These are phyloP conservation scores for Coccinonectria pachysandricola DNA, from an alignment of 2,329 filamentous ascomycete genomes.

Conservation along the genomic window DNA sequence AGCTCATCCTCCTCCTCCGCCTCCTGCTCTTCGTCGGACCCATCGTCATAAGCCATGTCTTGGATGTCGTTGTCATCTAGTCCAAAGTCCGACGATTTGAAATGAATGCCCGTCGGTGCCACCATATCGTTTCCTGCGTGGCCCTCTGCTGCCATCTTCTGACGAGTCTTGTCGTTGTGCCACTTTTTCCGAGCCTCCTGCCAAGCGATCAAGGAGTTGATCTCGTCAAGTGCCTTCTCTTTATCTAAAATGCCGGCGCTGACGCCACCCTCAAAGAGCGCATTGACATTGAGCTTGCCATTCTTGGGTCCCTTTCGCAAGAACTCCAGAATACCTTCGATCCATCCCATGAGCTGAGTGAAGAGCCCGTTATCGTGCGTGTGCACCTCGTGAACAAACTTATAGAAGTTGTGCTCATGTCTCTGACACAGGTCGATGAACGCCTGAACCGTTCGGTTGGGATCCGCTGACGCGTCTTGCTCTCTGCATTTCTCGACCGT, in stretches of 20 bases:
- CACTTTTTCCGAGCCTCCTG: conserved; percentile 94
- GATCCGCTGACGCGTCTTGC: conserved; percentile 82
- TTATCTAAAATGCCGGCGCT: conserved; percentile 59
- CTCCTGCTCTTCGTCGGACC: conserved; percentile 53
- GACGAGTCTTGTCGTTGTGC: conserved; percentile 94
- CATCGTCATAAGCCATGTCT: conserved; percentile 73
- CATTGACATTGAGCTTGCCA: conserved; percentile 88
- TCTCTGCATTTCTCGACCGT: conserved; percentile 56
- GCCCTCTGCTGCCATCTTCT: conserved; percentile 92
- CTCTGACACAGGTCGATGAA: conserved; percentile 95
- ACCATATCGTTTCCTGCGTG: conserved; percentile 36
- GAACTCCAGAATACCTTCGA: conserved; percentile 91
- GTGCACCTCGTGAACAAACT: conserved; percentile 97
- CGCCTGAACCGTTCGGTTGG: conserved; percentile 94
- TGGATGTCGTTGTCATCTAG: conserved; percentile 77
- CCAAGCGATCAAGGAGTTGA: conserved; percentile 81
- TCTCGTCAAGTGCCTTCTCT: conserved; percentile 63
- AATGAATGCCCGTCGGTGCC: conserved; percentile 45
- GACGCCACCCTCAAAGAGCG: conserved; percentile 72
- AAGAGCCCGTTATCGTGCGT: conserved; percentile 95
- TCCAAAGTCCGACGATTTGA: conserved; percentile 81
- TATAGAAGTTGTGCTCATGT: conserved; percentile 96
- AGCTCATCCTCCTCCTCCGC: conserved; percentile 68
- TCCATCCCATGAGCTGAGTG: conserved; percentile 92
- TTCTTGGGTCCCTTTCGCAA: conserved; percentile 76